phyloP scores from a whole-genome alignment of 164 flowering plant species.

The Umbellularia californica region DNA sequence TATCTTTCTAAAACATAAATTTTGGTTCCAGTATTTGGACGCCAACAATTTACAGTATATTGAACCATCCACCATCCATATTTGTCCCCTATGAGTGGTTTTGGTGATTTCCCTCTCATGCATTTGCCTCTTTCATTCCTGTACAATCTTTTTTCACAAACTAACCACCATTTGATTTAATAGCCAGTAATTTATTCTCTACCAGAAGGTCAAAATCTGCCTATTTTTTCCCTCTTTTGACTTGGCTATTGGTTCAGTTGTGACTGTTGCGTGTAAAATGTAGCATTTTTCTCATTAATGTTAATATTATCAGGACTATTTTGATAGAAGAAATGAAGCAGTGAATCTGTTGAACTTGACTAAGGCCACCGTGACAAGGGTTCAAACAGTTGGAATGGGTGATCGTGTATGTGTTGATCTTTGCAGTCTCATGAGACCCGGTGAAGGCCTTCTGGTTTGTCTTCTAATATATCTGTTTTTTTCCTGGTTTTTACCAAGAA shows the following conservation, averaged over 20 bases:
- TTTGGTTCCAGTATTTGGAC: background rate
- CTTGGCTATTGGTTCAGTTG: background rate
- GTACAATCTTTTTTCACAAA: background rate
- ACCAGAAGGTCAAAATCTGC: background rate
- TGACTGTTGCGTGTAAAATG: background rate
- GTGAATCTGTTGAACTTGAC: constrained; percentile 48
- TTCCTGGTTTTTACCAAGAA: background rate
- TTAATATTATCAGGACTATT: constrained; percentile 57
- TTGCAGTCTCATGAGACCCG: constrained; percentile 87
- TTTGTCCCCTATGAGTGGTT: background rate
- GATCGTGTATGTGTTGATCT: constrained; percentile 96
- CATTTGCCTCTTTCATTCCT: background rate
- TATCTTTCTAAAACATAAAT: background rate
- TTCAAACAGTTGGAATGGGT: constrained; percentile 77
- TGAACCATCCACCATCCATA: background rate
- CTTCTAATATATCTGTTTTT: background rate
- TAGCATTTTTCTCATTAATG: constrained; percentile 19
- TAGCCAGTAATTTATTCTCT: background rate
- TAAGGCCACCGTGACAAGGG: constrained; percentile 50
- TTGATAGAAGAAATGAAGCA: constrained; percentile 65
- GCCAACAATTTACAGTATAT: background rate
- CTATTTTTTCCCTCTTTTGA: background rate
- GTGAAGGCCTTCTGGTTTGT: constrained; percentile 92
- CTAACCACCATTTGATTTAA: background rate
- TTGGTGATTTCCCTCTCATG: background rate